A percentile compares a stretch with the other conserved stretches of the same genome.
Evolutionary conservation across 2,329 filamentous ascomycete species (phyloP).

Genomic region (Drechmeria coniospora): DNA sequence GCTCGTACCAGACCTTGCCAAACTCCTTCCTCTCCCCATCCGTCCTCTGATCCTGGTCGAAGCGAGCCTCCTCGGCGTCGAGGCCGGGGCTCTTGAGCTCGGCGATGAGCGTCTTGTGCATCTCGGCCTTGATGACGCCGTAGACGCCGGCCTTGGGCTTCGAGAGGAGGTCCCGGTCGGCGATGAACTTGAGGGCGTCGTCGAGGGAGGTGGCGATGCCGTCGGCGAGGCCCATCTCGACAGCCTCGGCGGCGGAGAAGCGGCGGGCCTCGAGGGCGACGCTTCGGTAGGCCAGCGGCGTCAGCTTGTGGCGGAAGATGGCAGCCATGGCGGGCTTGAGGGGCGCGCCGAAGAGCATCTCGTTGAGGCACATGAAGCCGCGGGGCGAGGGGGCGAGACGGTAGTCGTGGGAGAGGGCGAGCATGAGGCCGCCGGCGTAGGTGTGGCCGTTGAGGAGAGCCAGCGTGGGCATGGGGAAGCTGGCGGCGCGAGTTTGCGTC

Average conservation of each 20-base stretch:
- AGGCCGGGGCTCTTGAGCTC: conserved; percentile 37
- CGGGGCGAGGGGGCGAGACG: conserved; percentile 54
- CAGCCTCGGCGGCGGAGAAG: conserved; percentile 46
- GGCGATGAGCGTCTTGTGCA: conserved; percentile 52
- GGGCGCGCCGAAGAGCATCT: conserved; percentile 66
- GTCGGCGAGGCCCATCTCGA: conserved; percentile 55
- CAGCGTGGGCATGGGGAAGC: conserved; percentile 67
- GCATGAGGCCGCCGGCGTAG: conserved; percentile 71
- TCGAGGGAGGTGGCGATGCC: conserved; percentile 38
- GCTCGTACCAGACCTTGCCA: conserved; percentile 30
- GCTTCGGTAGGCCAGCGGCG: conserved; percentile 38
- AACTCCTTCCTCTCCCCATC: conserved; percentile 27
- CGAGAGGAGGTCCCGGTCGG: conserved; percentile 39
- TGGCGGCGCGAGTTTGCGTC: conserved; percentile 3
- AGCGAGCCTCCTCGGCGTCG: conserved; percentile 33
- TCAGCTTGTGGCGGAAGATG: conserved; percentile 58
- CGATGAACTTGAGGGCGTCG: conserved; percentile 44
- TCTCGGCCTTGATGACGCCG: conserved; percentile 56
- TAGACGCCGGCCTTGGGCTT: conserved; percentile 55
- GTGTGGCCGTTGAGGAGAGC: conserved; percentile 68
- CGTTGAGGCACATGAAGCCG: conserved; percentile 69
- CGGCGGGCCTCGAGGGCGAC: conserved; percentile 61
- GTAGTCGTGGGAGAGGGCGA: conserved; percentile 72
- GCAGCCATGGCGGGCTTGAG: conserved; percentile 58
- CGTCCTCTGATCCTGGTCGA: conserved; percentile 22